Conservation (phyloP, 495 filamentous ascomycete genomes). For the Talaromyces stipitatus region DNA sequence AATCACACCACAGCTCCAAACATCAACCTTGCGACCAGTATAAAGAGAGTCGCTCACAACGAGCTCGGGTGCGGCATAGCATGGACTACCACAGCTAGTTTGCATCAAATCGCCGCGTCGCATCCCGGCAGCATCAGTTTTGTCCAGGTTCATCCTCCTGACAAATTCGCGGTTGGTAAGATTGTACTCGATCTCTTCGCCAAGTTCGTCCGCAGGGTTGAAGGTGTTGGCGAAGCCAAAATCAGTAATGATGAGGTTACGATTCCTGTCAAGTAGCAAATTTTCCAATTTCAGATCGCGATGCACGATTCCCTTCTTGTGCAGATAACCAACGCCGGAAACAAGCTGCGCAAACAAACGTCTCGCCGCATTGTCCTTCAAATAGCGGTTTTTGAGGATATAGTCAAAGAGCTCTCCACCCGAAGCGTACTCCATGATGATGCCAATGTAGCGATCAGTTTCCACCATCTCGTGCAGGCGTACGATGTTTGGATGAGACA, state of each 20-base stretch:
- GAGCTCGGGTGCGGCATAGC: slow-evolving; percentile 94
- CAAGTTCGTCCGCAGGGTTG: slow-evolving; percentile 77
- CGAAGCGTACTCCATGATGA: slow-evolving; percentile 96
- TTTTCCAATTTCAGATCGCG: slow-evolving; percentile 98
- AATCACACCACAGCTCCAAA: slow-evolving; percentile 99
- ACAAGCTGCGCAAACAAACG: slow-evolving; percentile 93
- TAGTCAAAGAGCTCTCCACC: slow-evolving; percentile 98
- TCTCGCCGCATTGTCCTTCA: slow-evolving; percentile 87
- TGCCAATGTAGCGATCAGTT: slow-evolving; percentile 91
- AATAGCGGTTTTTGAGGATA: slow-evolving; percentile 90
- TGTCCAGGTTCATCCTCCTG: slow-evolving; percentile 66
- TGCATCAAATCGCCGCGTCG: slow-evolving; percentile 59
- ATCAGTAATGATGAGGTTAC: slow-evolving; percentile 99
- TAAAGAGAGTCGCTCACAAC: slow-evolving; percentile 97
- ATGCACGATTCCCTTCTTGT: slow-evolving; percentile 99
- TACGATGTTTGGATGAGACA: slow-evolving; percentile 94
- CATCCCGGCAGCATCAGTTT: slow-evolving; percentile 78
- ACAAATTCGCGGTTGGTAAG: slow-evolving; percentile 79
- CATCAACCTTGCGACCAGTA: slow-evolving; percentile 94
- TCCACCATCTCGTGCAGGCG: slow-evolving; percentile 97
- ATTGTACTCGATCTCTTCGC: slow-evolving; percentile 83
- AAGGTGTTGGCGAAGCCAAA: slow-evolving; percentile 99
- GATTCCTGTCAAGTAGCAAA: slow-evolving; percentile 86
- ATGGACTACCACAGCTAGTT: slow-evolving; percentile 55
- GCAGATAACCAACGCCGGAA: slow-evolving; percentile 93